Evolutionary conservation across 257 asterid genomes (phyloP).

Genomic region (Rhazya stricta): DNA sequence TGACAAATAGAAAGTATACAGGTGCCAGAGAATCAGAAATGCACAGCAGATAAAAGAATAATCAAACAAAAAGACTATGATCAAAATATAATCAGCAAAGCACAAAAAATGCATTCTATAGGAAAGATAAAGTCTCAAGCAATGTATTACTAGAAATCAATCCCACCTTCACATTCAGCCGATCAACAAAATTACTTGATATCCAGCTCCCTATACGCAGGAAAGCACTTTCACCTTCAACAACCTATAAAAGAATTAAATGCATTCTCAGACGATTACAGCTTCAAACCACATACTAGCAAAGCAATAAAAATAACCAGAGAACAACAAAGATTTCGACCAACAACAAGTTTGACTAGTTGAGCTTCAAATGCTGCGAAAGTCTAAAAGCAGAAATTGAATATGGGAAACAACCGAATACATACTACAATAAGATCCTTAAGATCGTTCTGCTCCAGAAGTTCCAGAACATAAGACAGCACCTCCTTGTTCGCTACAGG

Average conservation of each 20-base stretch:
- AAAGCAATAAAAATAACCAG: neutral
- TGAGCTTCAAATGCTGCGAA: neutral
- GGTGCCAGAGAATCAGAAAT: neutral
- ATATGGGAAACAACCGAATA: neutral
- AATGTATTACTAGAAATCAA: neutral
- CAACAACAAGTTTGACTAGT: neutral
- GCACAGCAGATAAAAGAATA: neutral
- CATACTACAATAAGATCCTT: constrained; percentile 76
- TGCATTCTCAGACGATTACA: neutral
- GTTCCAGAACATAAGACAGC: constrained; percentile 74
- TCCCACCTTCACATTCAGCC: constrained; percentile 81
- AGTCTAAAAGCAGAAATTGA: neutral
- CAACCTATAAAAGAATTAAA: constrained; percentile 48
- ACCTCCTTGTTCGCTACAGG: constrained; percentile 91
- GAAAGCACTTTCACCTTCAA: constrained; percentile 87
- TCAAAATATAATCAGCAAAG: neutral
- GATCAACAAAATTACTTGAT: constrained; percentile 71
- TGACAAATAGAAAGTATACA: neutral
- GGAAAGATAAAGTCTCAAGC: neutral
- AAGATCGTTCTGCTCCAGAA: constrained; percentile 71
- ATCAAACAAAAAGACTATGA: neutral
- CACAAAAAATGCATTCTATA: too few species aligned
- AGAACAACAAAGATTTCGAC: neutral
- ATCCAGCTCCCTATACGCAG: constrained; percentile 82
- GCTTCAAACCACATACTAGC: neutral